Base-by-base conservation (phyloP, 306 rosid species). In the Cercis canadensis region DNA sequence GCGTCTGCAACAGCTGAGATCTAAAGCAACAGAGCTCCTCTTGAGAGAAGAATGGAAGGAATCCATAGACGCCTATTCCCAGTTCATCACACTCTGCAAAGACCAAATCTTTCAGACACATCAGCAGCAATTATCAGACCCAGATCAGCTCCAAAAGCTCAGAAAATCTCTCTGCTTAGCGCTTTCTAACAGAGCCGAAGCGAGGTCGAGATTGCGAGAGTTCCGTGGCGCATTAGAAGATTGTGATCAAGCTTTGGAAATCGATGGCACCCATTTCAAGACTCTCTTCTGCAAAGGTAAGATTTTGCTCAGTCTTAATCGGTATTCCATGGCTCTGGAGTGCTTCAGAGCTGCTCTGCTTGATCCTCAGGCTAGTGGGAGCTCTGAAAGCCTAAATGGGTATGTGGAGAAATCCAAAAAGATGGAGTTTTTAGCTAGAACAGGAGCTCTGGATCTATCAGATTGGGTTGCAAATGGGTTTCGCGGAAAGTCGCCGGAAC, bases 31-130 rank as follows among this genome's bases (percentile, higher is more conserved):
- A 5, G 96, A 93, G 69, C 88, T 87, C 39, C 75, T 90, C 62
- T 78, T 93, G 14, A 84, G 96, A 88, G 97, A 90, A 81, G 96
- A 93, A 83, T 93, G 97, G 96, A 75, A 62, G 1, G 90, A 87
- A 0, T 75, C 94, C 2, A 68, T 90, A 16, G 39, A 65, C 0
- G 75, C 85, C 7, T 93, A 88, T 70, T 84, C 96, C 19, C 82
- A 78, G 4, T 81, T 90, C 85, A 88, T 90, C 76, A 43, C 58
- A 11, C 81, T 85, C 67, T 85, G 92, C 84, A 83, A 73, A 62
- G 55, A 75, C 54, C 87, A 78, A 11, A 56, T 70, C 60, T 43
- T 78, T 5, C 53, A 57, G 1, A 7, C 66, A 17, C 46, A 18
- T 13, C 40, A 44, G 21, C 67, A 39, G 50, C 29, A 24, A 24